phyloP scores from a whole-genome alignment of 176 grass and related monocot genomes.

The Rhynchospora breviuscula region DNA sequence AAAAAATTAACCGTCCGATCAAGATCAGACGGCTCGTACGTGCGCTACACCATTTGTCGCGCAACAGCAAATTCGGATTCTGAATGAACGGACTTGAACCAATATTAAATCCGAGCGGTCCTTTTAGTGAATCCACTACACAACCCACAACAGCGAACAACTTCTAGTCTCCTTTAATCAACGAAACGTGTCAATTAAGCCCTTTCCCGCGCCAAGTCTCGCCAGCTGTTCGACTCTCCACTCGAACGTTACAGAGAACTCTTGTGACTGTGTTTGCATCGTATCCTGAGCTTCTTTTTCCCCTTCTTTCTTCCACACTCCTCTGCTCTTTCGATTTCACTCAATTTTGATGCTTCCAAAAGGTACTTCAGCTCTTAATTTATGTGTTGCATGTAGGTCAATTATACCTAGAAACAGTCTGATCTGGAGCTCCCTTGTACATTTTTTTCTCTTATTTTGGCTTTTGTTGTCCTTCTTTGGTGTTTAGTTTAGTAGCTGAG shows the following conservation, averaged over 20 bases:
- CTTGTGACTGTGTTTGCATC: neutral
- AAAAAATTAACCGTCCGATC: too few species aligned
- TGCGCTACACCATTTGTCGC: too few species aligned
- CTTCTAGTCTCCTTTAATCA: too few species aligned
- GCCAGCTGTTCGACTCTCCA: neutral
- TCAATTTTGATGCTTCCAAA: neutral
- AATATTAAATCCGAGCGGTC: constrained; percentile 15
- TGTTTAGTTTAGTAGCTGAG: neutral
- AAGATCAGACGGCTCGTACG: too few species aligned
- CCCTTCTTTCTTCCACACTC: neutral
- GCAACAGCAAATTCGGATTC: too few species aligned
- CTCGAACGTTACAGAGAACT: neutral
- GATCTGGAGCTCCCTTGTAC: neutral
- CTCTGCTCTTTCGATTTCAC: neutral
- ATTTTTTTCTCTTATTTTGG: neutral
- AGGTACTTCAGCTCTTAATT: neutral
- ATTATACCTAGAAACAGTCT: neutral
- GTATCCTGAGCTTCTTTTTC: neutral
- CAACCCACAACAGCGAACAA: neutral
- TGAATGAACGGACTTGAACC: constrained; percentile 28
- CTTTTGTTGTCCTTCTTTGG: neutral
- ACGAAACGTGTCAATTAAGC: neutral
- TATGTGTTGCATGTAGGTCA: neutral
- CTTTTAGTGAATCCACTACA: neutral
- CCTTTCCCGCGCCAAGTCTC: neutral